Evolutionary conservation across 495 filamentous ascomycete genomes (phyloP).

Genomic region (Pseudotulostoma volvatum): DNA sequence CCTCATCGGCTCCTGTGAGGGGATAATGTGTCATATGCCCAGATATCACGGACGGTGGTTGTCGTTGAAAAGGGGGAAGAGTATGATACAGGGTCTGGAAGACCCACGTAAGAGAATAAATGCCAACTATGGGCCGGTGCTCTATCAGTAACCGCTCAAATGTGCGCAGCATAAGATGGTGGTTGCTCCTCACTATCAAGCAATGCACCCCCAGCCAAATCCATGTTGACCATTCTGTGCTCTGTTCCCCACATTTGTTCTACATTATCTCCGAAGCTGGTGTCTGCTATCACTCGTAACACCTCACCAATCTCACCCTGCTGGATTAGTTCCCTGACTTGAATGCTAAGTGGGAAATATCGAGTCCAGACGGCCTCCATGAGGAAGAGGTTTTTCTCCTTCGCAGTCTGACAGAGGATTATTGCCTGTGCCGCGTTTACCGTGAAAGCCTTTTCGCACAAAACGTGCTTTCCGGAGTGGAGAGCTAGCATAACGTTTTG

Average conservation of each 20-base stretch:
- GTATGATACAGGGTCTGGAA: constrained; percentile 83
- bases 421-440: constrained; percentile 70
- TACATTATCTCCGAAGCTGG: constrained; percentile 33
- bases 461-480: constrained; percentile 70
- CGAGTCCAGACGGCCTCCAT: constrained; percentile 98
- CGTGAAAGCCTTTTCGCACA: constrained; percentile 90
- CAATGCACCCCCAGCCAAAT: constrained; percentile 71
- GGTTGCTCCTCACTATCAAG: constrained; percentile 42
- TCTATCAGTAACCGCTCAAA: no score
- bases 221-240: constrained; percentile 75
- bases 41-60: constrained; percentile 38
- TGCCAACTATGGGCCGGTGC: constrained; percentile 46
- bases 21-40: constrained; percentile 60
- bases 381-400: constrained; percentile 69
- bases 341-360: constrained; percentile 68
- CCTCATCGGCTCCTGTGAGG: constrained; percentile 67
- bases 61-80: constrained; percentile 38
- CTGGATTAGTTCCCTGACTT: constrained; percentile 54
- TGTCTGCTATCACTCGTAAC: constrained; percentile 60
- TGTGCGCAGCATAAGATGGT: no score
- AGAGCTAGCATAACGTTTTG: constrained; percentile 73
- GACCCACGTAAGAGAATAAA: constrained; percentile 85
- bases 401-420: constrained; percentile 57
- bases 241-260: constrained; percentile 36
- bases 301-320: constrained; percentile 60